Percentiles rank a stretch among this genome's conserved stretches.
phyloP scores from a whole-genome alignment of 495 filamentous ascomycete genomes.

The Aspergillus indologenus region DNA sequence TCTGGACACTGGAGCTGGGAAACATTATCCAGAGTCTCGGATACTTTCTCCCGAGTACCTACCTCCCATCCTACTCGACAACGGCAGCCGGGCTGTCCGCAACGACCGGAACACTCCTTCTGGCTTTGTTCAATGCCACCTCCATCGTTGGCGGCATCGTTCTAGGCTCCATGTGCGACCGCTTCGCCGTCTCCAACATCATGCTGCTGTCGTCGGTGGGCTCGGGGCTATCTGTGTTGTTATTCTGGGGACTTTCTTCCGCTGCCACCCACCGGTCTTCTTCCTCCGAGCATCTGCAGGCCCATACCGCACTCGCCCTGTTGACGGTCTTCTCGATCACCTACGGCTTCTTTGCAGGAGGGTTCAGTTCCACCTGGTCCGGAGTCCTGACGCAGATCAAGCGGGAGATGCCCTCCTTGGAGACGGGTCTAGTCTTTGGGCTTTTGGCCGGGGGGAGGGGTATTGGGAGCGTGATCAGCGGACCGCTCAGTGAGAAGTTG shows the following conservation, averaged over 20 bases:
- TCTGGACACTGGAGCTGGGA: slow-evolving; percentile 53
- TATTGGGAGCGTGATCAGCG: slow-evolving; percentile 61
- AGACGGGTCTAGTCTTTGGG: slow-evolving; percentile 61
- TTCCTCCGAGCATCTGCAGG: slow-evolving; percentile 25
- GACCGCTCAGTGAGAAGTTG: slow-evolving; percentile 57
- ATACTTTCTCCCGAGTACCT: slow-evolving; percentile 65
- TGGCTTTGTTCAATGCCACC: slow-evolving; percentile 57
- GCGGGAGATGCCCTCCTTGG: slow-evolving; percentile 40
- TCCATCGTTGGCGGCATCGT: slow-evolving; percentile 55
- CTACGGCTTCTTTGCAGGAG: slow-evolving; percentile 69
- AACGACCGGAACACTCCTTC: slow-evolving; percentile 46
- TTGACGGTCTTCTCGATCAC: slow-evolving; percentile 64
- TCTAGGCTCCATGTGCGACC: slow-evolving; percentile 59
- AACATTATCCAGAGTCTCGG: slow-evolving; percentile 63
- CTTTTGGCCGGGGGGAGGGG: slow-evolving; percentile 62
- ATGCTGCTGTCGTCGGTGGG: slow-evolving; percentile 58
- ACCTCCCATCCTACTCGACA: slow-evolving; percentile 60
- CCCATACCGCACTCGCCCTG: slow-evolving; percentile 40
- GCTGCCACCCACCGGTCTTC: slow-evolving; percentile 12
- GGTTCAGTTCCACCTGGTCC: slow-evolving; percentile 58
- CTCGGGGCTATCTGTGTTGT: slow-evolving; percentile 55
- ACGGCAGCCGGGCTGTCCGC: slow-evolving; percentile 41
- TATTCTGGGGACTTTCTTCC: slow-evolving; percentile 62
- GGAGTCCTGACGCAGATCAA: slow-evolving; percentile 59
- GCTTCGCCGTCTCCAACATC: slow-evolving; percentile 56